These are phyloP conservation scores for Euphorbia pulcherrima DNA, from an alignment of 345 rosid species.

Conservation along the genomic window DNA sequence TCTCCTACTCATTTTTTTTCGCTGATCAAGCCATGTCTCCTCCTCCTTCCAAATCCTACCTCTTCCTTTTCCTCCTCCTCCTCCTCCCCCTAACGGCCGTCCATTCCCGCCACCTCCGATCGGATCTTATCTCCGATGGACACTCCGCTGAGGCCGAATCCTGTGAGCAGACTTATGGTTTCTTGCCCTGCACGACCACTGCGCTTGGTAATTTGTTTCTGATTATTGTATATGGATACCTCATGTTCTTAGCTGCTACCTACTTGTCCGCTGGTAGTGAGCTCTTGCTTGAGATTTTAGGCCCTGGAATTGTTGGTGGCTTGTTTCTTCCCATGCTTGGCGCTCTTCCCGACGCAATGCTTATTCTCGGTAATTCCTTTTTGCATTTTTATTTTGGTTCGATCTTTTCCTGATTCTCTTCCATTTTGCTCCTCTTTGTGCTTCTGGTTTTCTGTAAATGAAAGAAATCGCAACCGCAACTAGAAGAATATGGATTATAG, in stretches of 20 bases:
- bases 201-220: conserved; percentile 67
- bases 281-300: conserved; percentile 83
- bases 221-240: conserved; percentile 68
- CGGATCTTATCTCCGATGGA: conserved; percentile 64
- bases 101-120: conserved; percentile 32
- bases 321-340: conserved; percentile 89
- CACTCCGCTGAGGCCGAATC: conserved; percentile 23
- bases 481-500: neutral
- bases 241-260: conserved; percentile 80
- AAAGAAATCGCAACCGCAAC: too few relatives aligned
- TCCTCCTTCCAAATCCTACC: neutral
- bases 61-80: conserved; percentile 22
- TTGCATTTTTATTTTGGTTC: neutral
- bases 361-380: conserved; percentile 58
- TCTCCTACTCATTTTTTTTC: neutral
- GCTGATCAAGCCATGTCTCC: neutral
- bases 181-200: conserved; percentile 86
- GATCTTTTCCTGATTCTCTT: neutral
- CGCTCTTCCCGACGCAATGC: conserved; percentile 97
- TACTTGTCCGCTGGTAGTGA: conserved; percentile 81
- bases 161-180: conserved; percentile 89
- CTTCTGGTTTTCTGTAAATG: neutral
- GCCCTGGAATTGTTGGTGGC: conserved; percentile 93
- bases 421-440: neutral
- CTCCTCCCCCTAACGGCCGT: conserved; percentile 27